Conservation (phyloP, 352 stramenopile species). For the Globisporangium middletonii region DNA sequence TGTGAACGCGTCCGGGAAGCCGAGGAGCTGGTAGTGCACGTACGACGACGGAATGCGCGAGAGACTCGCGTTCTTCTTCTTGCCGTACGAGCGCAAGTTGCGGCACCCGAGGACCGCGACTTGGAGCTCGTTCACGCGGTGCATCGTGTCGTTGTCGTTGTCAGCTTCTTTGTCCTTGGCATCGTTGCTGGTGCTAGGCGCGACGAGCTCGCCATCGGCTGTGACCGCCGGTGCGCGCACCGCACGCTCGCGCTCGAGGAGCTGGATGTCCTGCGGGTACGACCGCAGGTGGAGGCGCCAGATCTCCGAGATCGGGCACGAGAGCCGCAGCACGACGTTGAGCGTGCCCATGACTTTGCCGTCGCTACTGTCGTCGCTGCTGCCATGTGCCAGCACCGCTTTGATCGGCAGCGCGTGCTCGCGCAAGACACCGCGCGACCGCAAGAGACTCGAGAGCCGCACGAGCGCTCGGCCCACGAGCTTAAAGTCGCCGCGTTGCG, state of each 20-base stretch:
- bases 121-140: slow-evolving; percentile 53
- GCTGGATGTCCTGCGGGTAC: slow-evolving; percentile 75
- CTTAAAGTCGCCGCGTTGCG: slow-evolving; percentile 84
- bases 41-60: slow-evolving; percentile 64
- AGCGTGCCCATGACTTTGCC: slow-evolving; percentile 54
- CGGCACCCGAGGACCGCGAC: slow-evolving; percentile 63
- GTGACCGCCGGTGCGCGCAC: background rate
- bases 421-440: slow-evolving; percentile 72
- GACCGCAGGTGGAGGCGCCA: slow-evolving; percentile 88
- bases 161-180: slow-evolving; percentile 13
- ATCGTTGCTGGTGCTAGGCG: slow-evolving; percentile 16
- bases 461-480: slow-evolving; percentile 69
- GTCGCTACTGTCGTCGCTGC: slow-evolving; percentile 4
- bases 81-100: slow-evolving; percentile 39
- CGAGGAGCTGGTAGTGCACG: slow-evolving; percentile 88
- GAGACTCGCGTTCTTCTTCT: slow-evolving; percentile 25
- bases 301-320: slow-evolving; percentile 86
- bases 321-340: slow-evolving; percentile 82
- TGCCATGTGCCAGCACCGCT: slow-evolving; percentile 12
- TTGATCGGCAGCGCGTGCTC: slow-evolving; percentile 45
- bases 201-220: background rate
- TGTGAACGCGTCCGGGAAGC: slow-evolving; percentile 86
- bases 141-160: slow-evolving; percentile 12
- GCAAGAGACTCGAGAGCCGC: slow-evolving; percentile 64
- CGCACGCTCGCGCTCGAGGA: slow-evolving; percentile 29